Percentiles rank a stretch among this genome's conserved stretches.
Conservation (phyloP, 2,329 filamentous ascomycete genomes). For the Pyrenophora seminiperda region DNA sequence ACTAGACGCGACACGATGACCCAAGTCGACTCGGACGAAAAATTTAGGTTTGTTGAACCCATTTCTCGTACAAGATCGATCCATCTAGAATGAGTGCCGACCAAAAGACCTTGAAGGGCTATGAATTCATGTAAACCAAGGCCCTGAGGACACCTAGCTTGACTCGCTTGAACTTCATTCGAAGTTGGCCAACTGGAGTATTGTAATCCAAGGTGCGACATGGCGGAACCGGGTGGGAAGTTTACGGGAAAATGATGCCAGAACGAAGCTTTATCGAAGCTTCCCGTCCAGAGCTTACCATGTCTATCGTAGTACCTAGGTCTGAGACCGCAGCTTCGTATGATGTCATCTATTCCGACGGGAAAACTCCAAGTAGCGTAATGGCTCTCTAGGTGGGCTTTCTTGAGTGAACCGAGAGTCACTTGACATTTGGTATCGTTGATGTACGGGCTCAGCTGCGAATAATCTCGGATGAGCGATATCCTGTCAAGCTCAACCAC, state of each 20-base stretch:
- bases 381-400: conserved; percentile 57
- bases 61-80: conserved; percentile 57
- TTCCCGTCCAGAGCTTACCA: conserved; percentile 48
- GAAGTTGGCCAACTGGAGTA: conserved; percentile 54
- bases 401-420: conserved; percentile 53
- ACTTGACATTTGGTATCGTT: conserved; percentile 25
- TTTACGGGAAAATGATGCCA: conserved; percentile 52
- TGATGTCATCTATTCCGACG: conserved; percentile 50
- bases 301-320: conserved; percentile 56
- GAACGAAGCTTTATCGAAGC: conserved; percentile 47
- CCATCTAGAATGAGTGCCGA: conserved; percentile 57
- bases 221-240: conserved; percentile 49
- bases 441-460: conserved; percentile 36
- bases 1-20: conserved; percentile 59
- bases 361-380: conserved; percentile 53
- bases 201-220: conserved; percentile 1
- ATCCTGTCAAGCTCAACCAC: conserved; percentile 11
- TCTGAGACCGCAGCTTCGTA: conserved; percentile 54
- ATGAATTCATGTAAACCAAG: conserved; percentile 60
- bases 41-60: conserved; percentile 62
- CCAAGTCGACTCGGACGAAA: conserved; percentile 60
- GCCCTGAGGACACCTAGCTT: conserved; percentile 54
- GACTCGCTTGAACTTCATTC: conserved; percentile 59
- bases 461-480: conserved; percentile 40
- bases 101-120: conserved; percentile 57